Evolutionary conservation across 371 early-diverging fungal species (phyloP).

Genomic region (Mortierella sp.): DNA sequence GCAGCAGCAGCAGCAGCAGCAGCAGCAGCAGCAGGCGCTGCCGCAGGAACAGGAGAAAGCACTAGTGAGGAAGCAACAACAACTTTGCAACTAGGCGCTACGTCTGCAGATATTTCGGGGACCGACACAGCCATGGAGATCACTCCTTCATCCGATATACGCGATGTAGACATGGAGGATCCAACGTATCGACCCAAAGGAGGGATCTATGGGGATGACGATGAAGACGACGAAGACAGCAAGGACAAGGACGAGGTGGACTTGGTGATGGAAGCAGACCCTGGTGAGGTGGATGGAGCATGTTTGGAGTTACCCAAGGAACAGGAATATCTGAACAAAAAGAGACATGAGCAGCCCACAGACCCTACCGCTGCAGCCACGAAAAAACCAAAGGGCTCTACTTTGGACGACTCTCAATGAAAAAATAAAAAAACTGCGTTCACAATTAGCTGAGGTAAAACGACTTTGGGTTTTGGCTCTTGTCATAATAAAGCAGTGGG

Average conservation of each 20-base stretch:
- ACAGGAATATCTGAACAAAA: slow-evolving; percentile 16
- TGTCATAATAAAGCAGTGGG: neutral
- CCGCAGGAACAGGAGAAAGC: neutral
- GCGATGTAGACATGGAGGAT: slow-evolving; percentile 9
- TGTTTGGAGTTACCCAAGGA: slow-evolving; percentile 50
- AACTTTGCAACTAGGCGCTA: neutral
- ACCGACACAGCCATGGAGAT: slow-evolving; percentile 6
- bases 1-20: slow-evolving; percentile 7
- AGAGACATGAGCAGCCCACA: slow-evolving; percentile 22
- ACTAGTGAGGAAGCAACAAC: neutral
- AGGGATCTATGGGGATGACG: slow-evolving; percentile 28
- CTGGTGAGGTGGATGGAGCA: slow-evolving; percentile 50
- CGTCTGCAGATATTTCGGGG: neutral
- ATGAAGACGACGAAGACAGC: slow-evolving; percentile 31
- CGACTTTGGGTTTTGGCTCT: slow-evolving; percentile 7
- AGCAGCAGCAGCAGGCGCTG: neutral
- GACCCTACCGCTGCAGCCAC: slow-evolving; percentile 14
- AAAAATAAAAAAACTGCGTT: slow-evolving; percentile 5
- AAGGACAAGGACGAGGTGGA: slow-evolving; percentile 49
- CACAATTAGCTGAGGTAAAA: slow-evolving; percentile 11
- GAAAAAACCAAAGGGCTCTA: slow-evolving; percentile 38
- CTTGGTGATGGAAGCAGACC: slow-evolving; percentile 51
- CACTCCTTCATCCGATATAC: neutral
- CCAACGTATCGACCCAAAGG: slow-evolving; percentile 21
- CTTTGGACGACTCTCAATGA: neutral